Base-by-base conservation (phyloP, 805 yeast genomes). In the Kodamaea fukazawae region DNA sequence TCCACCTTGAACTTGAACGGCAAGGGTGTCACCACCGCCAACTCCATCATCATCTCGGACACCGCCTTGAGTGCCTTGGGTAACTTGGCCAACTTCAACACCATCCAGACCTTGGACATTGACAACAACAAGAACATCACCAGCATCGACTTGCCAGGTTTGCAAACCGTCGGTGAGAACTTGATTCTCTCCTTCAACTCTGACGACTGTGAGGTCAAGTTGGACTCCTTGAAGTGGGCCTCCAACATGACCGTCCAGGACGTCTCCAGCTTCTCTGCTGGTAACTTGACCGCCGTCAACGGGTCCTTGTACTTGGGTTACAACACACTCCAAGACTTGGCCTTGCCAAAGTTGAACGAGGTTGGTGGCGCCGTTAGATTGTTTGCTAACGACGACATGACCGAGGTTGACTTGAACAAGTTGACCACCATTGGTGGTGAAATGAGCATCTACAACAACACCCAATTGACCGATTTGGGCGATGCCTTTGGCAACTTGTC, bases 231-330 rank as follows among this genome's bases (percentile, higher is more conserved):
- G 55, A 35, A 46, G 32, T 65, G 68, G 67, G 70, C 73, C 27
- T 60, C 72, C 31, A 69, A 69, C 59, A 60, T 69, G 53, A 68
- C 73, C 41, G 48, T 69, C 35, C 73, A 69, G 54, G 74, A 69
- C 49, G 64, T 60, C 29, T 50, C 55, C 18, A 49, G 51, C n/a
- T 43, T 69, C 23, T 51, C 58, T 33, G 61, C 59, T 39, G 32
- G 51, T 18, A 57, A 59, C 54, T 61, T 69, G 54, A 49, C 65
- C 34, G 44, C 57, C 28, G 70, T 67, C 38, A 69, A 69, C 53
- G 73, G 74, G 34, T 55, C 73, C 18, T 57, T 66, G 30, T 50
- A 57, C 27, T 35, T 69, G 46, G 71, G 60, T 36, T 69, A 67
- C 60, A 69, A 69, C 60, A 58, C 61, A 36, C 66, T 67, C 43